A percentile compares a stretch with the other conserved stretches of the same genome.
phyloP scores from a whole-genome alignment of 164 flowering plant genomes.

The Nymphaea thermarum region DNA sequence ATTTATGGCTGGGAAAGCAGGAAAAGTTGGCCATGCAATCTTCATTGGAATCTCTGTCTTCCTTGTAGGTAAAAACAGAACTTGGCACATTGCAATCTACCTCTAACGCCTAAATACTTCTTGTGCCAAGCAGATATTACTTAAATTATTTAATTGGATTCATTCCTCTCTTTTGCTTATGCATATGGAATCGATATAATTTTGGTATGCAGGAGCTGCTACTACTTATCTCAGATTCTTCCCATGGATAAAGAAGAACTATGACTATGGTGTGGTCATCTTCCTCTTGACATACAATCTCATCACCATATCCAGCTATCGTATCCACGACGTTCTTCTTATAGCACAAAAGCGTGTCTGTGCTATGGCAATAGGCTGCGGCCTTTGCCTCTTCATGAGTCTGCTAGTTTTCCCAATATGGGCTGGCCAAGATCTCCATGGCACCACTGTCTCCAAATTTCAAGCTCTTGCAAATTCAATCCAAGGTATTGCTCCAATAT shows the following conservation, averaged over 20 bases:
- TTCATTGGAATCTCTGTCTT: constrained; percentile 69
- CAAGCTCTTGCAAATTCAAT: constrained; percentile 69
- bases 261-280: constrained; percentile 79
- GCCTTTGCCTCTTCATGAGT: constrained; percentile 72
- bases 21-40: constrained; percentile 37
- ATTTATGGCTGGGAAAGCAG: constrained; percentile 43
- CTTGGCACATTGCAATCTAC: too few relatives aligned
- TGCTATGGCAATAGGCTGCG: constrained; percentile 80
- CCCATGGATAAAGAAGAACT: constrained; percentile 75
- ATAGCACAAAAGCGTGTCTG: constrained; percentile 61
- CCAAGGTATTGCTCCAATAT: constrained; percentile 36
- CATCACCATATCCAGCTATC: constrained; percentile 75
- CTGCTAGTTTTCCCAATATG: constrained; percentile 69
- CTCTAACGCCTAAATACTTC: too few relatives aligned
- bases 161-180: too few relatives aligned
- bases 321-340: constrained; percentile 45
- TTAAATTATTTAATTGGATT: too few relatives aligned
- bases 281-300: constrained; percentile 84
- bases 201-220: constrained; percentile 12
- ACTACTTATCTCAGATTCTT: constrained; percentile 70
- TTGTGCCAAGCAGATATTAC: too few relatives aligned
- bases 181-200: too few relatives aligned
- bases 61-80: constrained; percentile 35
- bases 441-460: constrained; percentile 51
- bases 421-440: constrained; percentile 85